Base-by-base conservation (phyloP, 2,329 filamentous ascomycete species). In the Fusarium gaditjirri region DNA sequence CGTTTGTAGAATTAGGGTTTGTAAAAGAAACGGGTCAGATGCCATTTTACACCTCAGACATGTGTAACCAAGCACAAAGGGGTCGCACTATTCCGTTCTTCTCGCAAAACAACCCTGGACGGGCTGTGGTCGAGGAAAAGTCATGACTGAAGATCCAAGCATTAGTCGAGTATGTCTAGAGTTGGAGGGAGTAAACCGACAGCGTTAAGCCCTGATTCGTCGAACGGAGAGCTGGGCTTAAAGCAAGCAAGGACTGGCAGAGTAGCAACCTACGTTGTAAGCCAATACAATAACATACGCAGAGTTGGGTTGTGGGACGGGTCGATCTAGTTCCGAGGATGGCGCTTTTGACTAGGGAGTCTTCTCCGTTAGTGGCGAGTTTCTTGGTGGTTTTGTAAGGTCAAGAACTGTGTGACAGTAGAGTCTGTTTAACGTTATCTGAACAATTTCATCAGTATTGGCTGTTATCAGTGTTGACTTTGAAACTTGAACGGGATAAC, bases 331-430 rank as follows among this genome's bases (percentile, higher is more conserved):
- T 47, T 62, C 65, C 57, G 56, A 25, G 36, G 54, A 52, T 16
- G 41, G 46, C 38, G 42, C 31, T 43, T 14, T 29, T 38, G 35
- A 55, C 56, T 52, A 38, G 68, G 74, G 70, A 65, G 67, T 17
- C 35, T 53, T 14, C 35, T 53, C 49, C 17, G 25, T 23, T 25
- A 47, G 57, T 65, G 58, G 61, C 46, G 49, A 68, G 42, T 42
- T 68, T 66, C 56, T 11, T 63, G 62, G 60, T 64, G 56, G 58
- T 65, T 73, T 70, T 62, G 38, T 53, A 64, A 65, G 55, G 49
- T 46, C 44, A 35, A 56, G 49, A 50, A 49, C 16, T 23, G 16
- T 23, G 60, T 41, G 49, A 25, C 29, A 56, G 38, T 23, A 31
- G 42, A 36, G 31, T 21, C 54, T 56, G 54, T 27, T 49, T 49